These are phyloP conservation scores for Saccharum hybrid DNA, from an alignment of 202 grass and related monocot species.

Conservation along the genomic window DNA sequence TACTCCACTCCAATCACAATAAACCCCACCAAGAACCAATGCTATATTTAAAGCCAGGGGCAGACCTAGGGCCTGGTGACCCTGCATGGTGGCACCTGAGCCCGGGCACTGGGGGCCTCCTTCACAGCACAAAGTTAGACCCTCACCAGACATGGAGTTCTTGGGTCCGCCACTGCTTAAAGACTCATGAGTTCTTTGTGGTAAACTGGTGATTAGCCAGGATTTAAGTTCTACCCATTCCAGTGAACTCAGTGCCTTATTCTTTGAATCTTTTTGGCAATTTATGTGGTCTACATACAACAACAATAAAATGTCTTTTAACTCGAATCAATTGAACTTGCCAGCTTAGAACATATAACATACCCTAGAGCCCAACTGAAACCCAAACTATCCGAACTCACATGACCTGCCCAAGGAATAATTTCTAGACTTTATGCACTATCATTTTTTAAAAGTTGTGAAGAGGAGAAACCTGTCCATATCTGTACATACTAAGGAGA, in stretches of 20 bases:
- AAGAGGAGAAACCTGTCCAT: constrained; percentile 2
- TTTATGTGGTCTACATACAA: background rate
- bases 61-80: background rate
- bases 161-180: background rate
- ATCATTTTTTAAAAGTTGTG: background rate
- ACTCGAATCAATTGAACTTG: constrained; percentile 12
- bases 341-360: constrained; percentile 32
- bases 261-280: constrained; percentile 11
- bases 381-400: background rate
- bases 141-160: background rate
- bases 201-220: background rate
- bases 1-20: constrained; percentile 21
- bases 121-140: background rate
- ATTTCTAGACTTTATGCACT: background rate
- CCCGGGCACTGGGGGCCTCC: background rate
- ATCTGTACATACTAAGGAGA: constrained; percentile 26
- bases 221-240: constrained; percentile 1
- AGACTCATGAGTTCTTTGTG: constrained; percentile 20
- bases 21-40: constrained; percentile 32
- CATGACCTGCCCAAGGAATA: constrained; percentile 2
- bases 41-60: constrained; percentile 26
- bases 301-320: constrained; percentile 35
- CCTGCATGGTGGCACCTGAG: background rate
- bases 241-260: constrained; percentile 22
- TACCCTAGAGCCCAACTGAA: constrained; percentile 21